phyloP scores from a whole-genome alignment of 2,329 filamentous ascomycete species.

The Colletotrichum truncatum region DNA sequence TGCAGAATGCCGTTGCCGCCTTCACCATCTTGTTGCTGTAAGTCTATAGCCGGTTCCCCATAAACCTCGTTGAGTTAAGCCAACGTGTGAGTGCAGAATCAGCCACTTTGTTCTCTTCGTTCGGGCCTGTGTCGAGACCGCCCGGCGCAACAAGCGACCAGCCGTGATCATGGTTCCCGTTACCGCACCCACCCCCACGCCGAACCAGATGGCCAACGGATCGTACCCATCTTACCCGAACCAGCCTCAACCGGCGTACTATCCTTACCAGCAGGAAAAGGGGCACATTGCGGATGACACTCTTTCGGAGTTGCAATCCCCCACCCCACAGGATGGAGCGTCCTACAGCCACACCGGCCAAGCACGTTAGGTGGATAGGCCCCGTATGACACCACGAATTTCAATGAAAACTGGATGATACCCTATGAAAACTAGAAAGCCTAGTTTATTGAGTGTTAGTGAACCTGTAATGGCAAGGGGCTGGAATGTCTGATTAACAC shows the following conservation, averaged over 20 bases:
- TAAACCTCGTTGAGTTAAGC: not conserved
- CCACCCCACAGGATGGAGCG: constrained; percentile 2
- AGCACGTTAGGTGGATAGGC: too few relatives aligned
- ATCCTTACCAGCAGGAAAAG: not conserved
- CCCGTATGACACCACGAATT: too few relatives aligned
- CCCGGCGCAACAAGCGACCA: constrained; percentile 37
- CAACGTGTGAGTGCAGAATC: constrained; percentile 15
- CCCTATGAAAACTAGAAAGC: too few relatives aligned
- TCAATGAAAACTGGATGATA: not conserved
- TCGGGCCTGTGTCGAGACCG: constrained; percentile 49
- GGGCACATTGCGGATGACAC: not conserved
- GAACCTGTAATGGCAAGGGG: too few relatives aligned
- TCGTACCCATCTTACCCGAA: constrained; percentile 4
- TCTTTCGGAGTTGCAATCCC: too few relatives aligned
- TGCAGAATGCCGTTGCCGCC: constrained; percentile 31
- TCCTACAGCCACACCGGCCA: not conserved
- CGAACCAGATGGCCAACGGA: not conserved
- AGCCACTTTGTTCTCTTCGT: constrained; percentile 50
- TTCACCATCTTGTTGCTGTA: constrained; percentile 31
- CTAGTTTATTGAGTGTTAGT: too few relatives aligned
- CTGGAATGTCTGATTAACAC: too few relatives aligned
- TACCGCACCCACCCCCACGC: not conserved
- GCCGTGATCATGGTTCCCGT: constrained; percentile 16
- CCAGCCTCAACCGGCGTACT: not conserved
- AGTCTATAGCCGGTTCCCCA: not conserved